phyloP scores from a whole-genome alignment of 345 rosid genomes.

The Murraya koenigii region DNA sequence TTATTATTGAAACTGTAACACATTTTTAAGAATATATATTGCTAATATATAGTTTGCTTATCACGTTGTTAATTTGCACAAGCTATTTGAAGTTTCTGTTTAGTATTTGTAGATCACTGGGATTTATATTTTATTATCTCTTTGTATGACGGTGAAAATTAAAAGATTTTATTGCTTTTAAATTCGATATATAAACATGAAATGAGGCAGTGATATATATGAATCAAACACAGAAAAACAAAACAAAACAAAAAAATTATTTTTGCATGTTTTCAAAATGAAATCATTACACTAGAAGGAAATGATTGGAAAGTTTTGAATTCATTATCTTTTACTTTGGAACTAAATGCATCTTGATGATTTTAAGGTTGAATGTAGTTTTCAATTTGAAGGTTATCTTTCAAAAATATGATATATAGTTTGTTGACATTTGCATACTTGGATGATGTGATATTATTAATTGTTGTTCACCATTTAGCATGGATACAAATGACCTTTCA shows the following conservation, averaged over 20 bases:
- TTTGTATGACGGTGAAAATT: no score
- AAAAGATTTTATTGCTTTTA: background rate
- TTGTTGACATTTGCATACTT: background rate
- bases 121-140: no score
- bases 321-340: background rate
- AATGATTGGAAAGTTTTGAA: background rate
- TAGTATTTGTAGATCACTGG: background rate
- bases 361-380: background rate
- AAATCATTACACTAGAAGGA: background rate
- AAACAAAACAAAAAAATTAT: no score
- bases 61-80: background rate
- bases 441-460: background rate
- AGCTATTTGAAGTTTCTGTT: background rate
- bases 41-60: slow-evolving; percentile 5
- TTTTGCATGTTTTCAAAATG: background rate
- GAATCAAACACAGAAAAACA: no score
- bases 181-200: no score
- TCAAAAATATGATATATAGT: background rate
- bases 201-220: no score
- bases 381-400: background rate
- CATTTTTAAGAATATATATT: slow-evolving; percentile 17
- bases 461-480: background rate
- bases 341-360: background rate
- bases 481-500: slow-evolving; percentile 11
- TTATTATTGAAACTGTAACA: slow-evolving; percentile 1